Conservation (phyloP, 352 stramenopile genomes). For the Pythium oligandrum region DNA sequence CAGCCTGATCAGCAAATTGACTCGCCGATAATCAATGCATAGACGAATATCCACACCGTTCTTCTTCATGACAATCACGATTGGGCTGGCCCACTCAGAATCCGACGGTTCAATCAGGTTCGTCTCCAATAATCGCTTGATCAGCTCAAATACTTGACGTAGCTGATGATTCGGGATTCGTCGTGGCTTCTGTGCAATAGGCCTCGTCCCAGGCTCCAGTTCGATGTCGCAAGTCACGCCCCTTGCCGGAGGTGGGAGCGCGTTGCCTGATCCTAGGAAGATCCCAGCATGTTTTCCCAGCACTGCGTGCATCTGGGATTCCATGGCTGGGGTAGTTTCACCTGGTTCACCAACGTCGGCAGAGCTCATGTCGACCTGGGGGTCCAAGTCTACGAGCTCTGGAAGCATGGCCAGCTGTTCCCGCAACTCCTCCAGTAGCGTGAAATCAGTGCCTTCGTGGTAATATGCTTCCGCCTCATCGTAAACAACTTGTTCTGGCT, state of each 20-base stretch:
- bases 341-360: slow-evolving; percentile 14
- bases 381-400: no score
- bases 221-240: slow-evolving; percentile 16
- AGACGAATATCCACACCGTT: slow-evolving; percentile 7
- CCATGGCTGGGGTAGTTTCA: not conserved
- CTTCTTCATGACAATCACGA: slow-evolving; percentile 24
- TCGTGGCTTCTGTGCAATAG: slow-evolving; percentile 5
- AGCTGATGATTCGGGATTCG: slow-evolving; percentile 7
- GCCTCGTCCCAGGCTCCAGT: slow-evolving; percentile 2
- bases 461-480: no score
- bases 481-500: no score
- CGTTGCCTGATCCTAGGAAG: slow-evolving; percentile 14
- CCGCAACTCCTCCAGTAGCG: no score
- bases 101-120: slow-evolving; percentile 7
- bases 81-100: slow-evolving; percentile 7
- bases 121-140: not conserved
- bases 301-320: not conserved
- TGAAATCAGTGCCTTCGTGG: no score
- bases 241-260: slow-evolving; percentile 7
- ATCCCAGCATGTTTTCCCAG: not conserved
- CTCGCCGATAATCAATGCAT: slow-evolving; percentile 16
- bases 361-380: no score
- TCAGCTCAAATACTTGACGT: slow-evolving; percentile 4
- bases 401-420: no score
- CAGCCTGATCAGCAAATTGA: slow-evolving; percentile 18